A percentile compares a stretch with the other conserved stretches of the same genome.
Conservation (phyloP, 805 yeast genomes). For the Yarrowia alimentaria region DNA sequence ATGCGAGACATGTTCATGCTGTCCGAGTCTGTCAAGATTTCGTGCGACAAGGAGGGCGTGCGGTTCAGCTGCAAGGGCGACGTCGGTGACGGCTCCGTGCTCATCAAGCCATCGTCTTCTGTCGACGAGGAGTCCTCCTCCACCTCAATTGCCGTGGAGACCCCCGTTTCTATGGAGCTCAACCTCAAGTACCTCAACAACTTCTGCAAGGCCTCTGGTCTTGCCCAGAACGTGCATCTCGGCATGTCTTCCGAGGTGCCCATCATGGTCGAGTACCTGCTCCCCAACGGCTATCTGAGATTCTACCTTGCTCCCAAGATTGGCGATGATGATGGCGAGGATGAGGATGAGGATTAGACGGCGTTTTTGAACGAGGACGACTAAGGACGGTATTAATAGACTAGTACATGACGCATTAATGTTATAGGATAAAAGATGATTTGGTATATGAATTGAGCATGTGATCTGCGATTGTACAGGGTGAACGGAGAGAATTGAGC, state of each 20-base stretch:
- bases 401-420: conserved; percentile 4
- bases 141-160: conserved; percentile 71
- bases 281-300: conserved; percentile 88
- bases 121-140: conserved; percentile 68
- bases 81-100: conserved; percentile 81
- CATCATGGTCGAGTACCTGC: conserved; percentile 86
- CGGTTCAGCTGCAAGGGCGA: conserved; percentile 90
- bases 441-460: too few species aligned
- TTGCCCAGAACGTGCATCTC: conserved; percentile 73
- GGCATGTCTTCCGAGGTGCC: conserved; percentile 90
- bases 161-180: conserved; percentile 84
- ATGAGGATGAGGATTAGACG: conserved; percentile 19
- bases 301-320: conserved; percentile 98
- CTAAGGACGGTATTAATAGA: neutral
- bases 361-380: too few species aligned
- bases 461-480: too few species aligned
- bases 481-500: too few species aligned
- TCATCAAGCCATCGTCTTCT: conserved; percentile 79
- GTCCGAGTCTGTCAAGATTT: conserved; percentile 81
- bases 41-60: conserved; percentile 88
- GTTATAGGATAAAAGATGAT: neutral
- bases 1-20: conserved; percentile 83
- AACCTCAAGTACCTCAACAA: conserved; percentile 89
- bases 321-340: conserved; percentile 69
- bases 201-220: conserved; percentile 84